A percentile compares a stretch with the other conserved stretches of the same genome.
phyloP scores from a whole-genome alignment of 352 stramenopile genomes.

The Elongisporangium undulatum region DNA sequence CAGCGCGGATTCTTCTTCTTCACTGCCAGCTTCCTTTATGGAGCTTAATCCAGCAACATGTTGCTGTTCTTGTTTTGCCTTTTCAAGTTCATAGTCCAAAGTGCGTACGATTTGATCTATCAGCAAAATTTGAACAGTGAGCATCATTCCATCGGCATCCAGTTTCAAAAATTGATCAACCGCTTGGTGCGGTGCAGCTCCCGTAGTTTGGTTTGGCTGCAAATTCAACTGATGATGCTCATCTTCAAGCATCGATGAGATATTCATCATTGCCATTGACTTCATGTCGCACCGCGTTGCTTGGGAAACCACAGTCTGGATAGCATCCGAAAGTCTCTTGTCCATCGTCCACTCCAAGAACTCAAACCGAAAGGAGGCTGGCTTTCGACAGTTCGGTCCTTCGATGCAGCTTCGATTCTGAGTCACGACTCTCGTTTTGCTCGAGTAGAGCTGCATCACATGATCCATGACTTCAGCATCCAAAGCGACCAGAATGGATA shows the following conservation, averaged over 20 bases:
- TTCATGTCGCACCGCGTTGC: conserved; percentile 66
- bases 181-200: conserved; percentile 7
- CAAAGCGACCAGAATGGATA: conserved; percentile 71
- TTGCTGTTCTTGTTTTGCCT: conserved; percentile 25
- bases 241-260: conserved; percentile 32
- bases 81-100: conserved; percentile 52
- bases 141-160: conserved; percentile 59
- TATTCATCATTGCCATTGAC: conserved; percentile 55
- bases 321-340: conserved; percentile 53
- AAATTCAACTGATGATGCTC: conserved; percentile 15
- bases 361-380: conserved; percentile 72
- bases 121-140: conserved; percentile 78
- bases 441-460: conserved; percentile 70
- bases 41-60: neutral
- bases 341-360: conserved; percentile 84
- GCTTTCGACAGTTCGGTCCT: conserved; percentile 62
- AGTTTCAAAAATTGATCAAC: conserved; percentile 65
- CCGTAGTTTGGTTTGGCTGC: conserved; percentile 2
- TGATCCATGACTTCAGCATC: conserved; percentile 76
- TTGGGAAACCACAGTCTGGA: conserved; percentile 62
- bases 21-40: conserved; percentile 5
- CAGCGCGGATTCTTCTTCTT: conserved; percentile 1
- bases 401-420: conserved; percentile 65
- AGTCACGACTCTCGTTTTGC: conserved; percentile 65
- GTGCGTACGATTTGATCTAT: conserved; percentile 74